Base-by-base conservation (phyloP, 2,329 filamentous ascomycete genomes). In the Colletotrichum orbiculare region DNA sequence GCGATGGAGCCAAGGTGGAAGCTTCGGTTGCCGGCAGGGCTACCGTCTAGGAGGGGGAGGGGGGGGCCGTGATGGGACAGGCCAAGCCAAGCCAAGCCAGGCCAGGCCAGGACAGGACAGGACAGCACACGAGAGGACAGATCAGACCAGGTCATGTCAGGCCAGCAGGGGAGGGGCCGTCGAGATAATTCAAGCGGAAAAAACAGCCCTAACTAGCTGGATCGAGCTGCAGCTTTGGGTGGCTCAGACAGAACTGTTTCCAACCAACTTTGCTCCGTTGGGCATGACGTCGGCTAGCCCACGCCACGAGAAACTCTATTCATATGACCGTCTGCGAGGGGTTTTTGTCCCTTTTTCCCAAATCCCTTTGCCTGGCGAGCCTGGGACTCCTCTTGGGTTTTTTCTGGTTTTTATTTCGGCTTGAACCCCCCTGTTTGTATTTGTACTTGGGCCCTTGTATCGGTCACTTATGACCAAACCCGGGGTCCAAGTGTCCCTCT, bases 291-390 rank as follows among this genome's bases (percentile, higher is more conserved):
- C 58, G 58, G 41, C 25, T 56, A 62, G 35, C 52, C 35, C 46
- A 55, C 58, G 62, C 62, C 62, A 56, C 52, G 41, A 25, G 17
- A 62, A 65, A 65, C 58, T 65, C 52, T 62, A 65, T 62, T 62
- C 48, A 17, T 56, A 56, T 62, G 45, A 56, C 58, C 1, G 62
- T 46, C 25, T 49, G 8, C 12, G 6, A 4, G 38, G 10, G 45
- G 4, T 38, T 49, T 11, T 33, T 45, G 10, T 42, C 42, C 13
- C 39, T 39, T 52, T 39, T 39, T 42, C 42, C n/a, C 37, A n/a
- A 41, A 42, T 13, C 37, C 33, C 53, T 43, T 48, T 58, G 33
- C 34, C 25, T 39, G 35, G 42, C 15, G 6, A 41, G 42, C 15
- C 15, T n/a, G 15, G 42, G 11, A 13, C 11, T 13, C 5, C 4